Conservation (phyloP, 306 rosid species). For the Malus orientalis region DNA sequence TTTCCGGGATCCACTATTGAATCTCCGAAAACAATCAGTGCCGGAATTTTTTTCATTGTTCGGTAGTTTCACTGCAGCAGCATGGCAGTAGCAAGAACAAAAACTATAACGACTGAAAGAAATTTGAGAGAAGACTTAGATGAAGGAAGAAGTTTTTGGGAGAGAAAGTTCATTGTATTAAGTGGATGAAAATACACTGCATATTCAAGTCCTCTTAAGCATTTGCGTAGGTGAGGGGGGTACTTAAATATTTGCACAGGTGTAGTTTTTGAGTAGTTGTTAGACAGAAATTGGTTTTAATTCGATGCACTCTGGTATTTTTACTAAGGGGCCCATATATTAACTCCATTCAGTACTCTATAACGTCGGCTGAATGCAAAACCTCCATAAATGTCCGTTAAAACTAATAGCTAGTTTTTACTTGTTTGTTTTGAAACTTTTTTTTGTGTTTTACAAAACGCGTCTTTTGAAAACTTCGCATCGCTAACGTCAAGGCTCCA, state of each 20-base stretch:
- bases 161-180: constrained; percentile 3
- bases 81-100: constrained; percentile 1
- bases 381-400: too few species aligned
- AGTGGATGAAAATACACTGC: not conserved
- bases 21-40: constrained; percentile 64
- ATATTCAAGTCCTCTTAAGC: not conserved
- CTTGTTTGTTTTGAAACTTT: too few species aligned
- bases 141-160: constrained; percentile 4
- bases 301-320: not conserved
- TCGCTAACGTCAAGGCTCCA: too few species aligned
- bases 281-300: not conserved
- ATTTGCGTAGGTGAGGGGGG: too few species aligned
- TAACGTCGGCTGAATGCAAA: too few species aligned
- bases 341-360: too few species aligned
- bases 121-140: not conserved
- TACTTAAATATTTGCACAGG: not conserved
- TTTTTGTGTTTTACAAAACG: too few species aligned
- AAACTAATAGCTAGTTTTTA: too few species aligned
- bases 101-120: not conserved
- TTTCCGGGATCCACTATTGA: constrained; percentile 70
- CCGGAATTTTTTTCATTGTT: constrained; percentile 43
- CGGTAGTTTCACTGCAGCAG: constrained; percentile 13
- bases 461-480: too few species aligned
- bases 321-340: not conserved
- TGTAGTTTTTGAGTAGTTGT: not conserved